Percentiles rank a stretch among this genome's conserved stretches.
Evolutionary conservation across 352 stramenopile genomes (phyloP).

Genomic region (Phytophthora pistaciae): DNA sequence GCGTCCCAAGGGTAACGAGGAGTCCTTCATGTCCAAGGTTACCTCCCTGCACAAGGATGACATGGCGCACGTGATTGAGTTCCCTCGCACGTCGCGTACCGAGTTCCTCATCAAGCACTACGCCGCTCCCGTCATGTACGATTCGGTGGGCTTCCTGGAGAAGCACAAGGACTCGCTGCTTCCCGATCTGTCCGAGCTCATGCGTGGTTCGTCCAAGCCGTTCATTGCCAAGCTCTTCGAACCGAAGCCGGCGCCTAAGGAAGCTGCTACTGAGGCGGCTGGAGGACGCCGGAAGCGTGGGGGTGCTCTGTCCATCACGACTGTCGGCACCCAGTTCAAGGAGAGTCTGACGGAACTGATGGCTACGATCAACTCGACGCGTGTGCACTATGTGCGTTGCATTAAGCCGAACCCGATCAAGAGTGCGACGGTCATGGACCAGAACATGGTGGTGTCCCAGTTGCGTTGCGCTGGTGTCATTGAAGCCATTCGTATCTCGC

Average conservation of each 20-base stretch:
- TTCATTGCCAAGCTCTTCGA: constrained; percentile 84
- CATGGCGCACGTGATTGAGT: constrained; percentile 87
- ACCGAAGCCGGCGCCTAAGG: constrained; percentile 60
- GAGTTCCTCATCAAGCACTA: constrained; percentile 97
- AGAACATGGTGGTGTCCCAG: constrained; percentile 96
- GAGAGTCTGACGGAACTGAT: constrained; percentile 95
- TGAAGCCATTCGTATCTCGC: constrained; percentile 98
- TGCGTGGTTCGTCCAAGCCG: constrained; percentile 77
- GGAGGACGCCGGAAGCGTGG: constrained; percentile 59
- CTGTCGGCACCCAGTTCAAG: constrained; percentile 94
- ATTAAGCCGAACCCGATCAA: constrained; percentile 99
- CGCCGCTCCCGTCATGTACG: constrained; percentile 94
- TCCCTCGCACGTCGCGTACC: constrained; percentile 84
- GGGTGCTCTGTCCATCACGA: constrained; percentile 73
- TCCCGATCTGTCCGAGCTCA: constrained; percentile 93
- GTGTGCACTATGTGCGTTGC: constrained; percentile 99
- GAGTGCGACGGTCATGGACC: constrained; percentile 90
- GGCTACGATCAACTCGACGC: constrained; percentile 95
- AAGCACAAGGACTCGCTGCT: constrained; percentile 97
- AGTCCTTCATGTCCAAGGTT: constrained; percentile 89
- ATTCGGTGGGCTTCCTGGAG: constrained; percentile 94
- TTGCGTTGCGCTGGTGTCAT: constrained; percentile 98
- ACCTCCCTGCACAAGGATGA: constrained; percentile 87
- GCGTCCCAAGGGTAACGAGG: constrained; percentile 87
- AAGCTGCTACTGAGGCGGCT: constrained; percentile 39